phyloP scores from a whole-genome alignment of 2,329 filamentous ascomycete genomes.

The Fusarium cyanostomum region DNA sequence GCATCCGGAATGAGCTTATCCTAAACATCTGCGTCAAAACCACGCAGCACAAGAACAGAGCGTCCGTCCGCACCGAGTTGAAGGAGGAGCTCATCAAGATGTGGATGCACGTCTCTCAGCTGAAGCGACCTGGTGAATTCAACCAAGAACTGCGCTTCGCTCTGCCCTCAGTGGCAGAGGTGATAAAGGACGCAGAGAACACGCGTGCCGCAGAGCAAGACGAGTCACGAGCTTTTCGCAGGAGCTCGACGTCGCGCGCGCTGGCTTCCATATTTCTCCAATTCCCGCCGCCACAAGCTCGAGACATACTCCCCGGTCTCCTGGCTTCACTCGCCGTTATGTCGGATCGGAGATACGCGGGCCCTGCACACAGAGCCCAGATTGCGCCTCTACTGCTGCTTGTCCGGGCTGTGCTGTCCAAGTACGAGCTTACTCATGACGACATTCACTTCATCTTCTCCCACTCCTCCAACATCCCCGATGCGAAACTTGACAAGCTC shows the following conservation, averaged over 20 bases:
- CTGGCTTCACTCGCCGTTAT: constrained; percentile 46
- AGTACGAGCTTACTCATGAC: constrained; percentile 22
- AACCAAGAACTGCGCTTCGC: constrained; percentile 39
- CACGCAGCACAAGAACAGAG: constrained; percentile 21
- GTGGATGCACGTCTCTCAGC: constrained; percentile 51
- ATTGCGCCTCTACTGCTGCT: constrained; percentile 46
- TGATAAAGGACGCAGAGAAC: constrained; percentile 33
- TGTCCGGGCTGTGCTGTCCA: constrained; percentile 35
- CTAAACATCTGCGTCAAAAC: constrained; percentile 46
- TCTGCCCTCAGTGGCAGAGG: constrained; percentile 44
- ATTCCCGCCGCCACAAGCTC: constrained; percentile 37
- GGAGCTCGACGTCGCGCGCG: constrained; percentile 23
- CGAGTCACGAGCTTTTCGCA: background rate
- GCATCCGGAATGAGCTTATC: constrained; percentile 45
- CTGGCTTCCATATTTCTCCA: constrained; percentile 48
- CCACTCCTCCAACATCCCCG: constrained; percentile 24
- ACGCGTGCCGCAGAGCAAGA: background rate
- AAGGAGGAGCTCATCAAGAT: constrained; percentile 46
- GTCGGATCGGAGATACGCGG: constrained; percentile 40
- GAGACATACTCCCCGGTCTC: constrained; percentile 45
- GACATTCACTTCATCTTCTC: constrained; percentile 35
- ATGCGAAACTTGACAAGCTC: constrained; percentile 34
- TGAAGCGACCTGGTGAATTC: constrained; percentile 44
- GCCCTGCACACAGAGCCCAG: constrained; percentile 11
- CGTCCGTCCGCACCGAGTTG: constrained; percentile 25